Conservation (phyloP, 2,329 filamentous ascomycete genomes). For the Talaromyces albobiverticillius region DNA sequence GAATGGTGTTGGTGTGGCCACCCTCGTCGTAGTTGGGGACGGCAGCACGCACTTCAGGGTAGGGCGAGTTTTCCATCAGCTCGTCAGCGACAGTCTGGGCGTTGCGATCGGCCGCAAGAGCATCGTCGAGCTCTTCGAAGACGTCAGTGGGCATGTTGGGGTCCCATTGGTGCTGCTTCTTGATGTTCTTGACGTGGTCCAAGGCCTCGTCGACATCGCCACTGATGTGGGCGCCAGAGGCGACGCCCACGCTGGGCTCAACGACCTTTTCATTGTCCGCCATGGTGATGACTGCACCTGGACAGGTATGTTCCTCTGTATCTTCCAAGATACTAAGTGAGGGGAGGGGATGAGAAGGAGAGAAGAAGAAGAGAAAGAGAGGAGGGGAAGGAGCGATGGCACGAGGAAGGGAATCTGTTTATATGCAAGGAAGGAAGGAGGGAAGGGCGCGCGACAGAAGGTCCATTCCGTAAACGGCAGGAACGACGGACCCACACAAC, state of each 20-base stretch:
- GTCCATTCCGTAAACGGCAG: neutral
- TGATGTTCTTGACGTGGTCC: conserved; percentile 53
- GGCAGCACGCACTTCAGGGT: conserved; percentile 64
- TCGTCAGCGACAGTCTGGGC: conserved; percentile 59
- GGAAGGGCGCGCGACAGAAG: neutral
- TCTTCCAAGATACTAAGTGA: too few relatives aligned
- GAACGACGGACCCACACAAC: neutral
- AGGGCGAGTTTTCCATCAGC: conserved; percentile 65
- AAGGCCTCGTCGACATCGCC: conserved; percentile 25
- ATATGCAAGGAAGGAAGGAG: neutral
- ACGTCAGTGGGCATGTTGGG: conserved; percentile 64
- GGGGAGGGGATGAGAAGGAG: neutral
- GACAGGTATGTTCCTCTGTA: too few relatives aligned
- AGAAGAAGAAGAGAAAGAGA: neutral
- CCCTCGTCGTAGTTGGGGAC: conserved; percentile 65
- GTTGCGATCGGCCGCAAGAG: conserved; percentile 54
- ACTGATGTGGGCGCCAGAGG: conserved; percentile 19
- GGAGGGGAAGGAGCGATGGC: neutral
- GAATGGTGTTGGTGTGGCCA: conserved; percentile 62
- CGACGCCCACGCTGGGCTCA: conserved; percentile 21
- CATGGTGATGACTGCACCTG: too few relatives aligned
- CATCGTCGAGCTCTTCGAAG: conserved; percentile 59
- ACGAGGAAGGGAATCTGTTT: too few relatives aligned
- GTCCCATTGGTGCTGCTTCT: conserved; percentile 61
- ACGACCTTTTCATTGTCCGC: conserved; percentile 11